Base-by-base conservation (phyloP, 345 rosid genomes). In the Draba incana region DNA sequence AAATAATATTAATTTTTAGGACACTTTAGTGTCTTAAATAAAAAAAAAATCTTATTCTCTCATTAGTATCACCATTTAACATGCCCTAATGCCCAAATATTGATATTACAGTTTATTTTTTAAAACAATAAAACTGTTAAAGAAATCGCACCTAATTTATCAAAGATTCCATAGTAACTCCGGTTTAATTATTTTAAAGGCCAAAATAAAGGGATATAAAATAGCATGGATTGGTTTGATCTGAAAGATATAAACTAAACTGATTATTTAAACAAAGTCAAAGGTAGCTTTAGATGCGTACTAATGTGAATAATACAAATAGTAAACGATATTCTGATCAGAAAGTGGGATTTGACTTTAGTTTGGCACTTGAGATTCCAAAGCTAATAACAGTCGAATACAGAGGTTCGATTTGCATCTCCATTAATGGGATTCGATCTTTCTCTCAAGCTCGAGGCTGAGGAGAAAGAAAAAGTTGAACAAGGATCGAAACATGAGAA, bases 181-280 rank as follows among this genome's bases (percentile, higher is more conserved):
- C 13, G 60, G 24, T 27, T 73, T 20, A 14, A 24, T 14, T 62
- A 33, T 25, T 39, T 42, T 27, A 16, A 49, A 57, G 57, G 39
- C 57, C 4, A 68, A 68, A 25, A 44, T 20, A 20, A 0, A 20
- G 20, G 20, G 20, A 20, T 20, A 20, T 20, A 20, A 20, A 20
- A 20, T 47, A 54, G 62, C 41, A 62, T 54, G 57, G 25, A 49
- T 41, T 68, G 20, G 66, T 57, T 72, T 57, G 23, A 41, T 65
- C 66, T 64, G 20, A n/a, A 55, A 39, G 57, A 52, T 30, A 68
- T 10, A 61, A 60, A 61, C 20, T 47, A 60, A 20, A 61, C n/a
- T 47, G 13, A 41, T 54, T 68, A 41, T 63, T 75, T 62, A 62
- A 75, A 75, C 55, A 75, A 75, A 75, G 79, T 75, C 79, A 75